Base-by-base conservation (phyloP, 108 stramenopile genomes). In the Ochromonas danica region DNA sequence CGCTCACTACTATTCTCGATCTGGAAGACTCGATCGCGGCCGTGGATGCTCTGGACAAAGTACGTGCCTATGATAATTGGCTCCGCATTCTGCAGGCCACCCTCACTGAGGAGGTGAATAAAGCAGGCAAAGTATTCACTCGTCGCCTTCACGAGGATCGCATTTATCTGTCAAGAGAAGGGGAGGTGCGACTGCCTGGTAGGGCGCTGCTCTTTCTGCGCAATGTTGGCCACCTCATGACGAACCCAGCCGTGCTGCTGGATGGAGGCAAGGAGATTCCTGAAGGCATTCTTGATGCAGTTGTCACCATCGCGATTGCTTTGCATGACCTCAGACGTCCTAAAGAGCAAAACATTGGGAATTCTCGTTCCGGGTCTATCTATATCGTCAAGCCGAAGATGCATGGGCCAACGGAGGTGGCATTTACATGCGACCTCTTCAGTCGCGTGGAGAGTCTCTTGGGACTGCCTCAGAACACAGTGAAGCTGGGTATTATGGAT, bases 401-500 rank as follows among this genome's bases (percentile, higher is more conserved):
- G 70, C 81, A 81, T 78, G 81, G 81, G 14, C 77, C 81, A 1
- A 78, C 65, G 81, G 81, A 81, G 77, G 81, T 81, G 0, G 72
- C 72, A 60, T 40, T 81, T 43, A 40, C 42, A 28, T 38, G 36
- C 77, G 2, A 22, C 27, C 35, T 75, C 39, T 81, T 81, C 62
- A 45, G 65, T 39, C 43, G 42, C 57, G 33, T 77, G 43, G 81
- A 81, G 81, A 35, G 62, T 39, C 27, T 77, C 39, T 62, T 81
- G 28, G 75, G 75, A 35, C 74, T 81, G 27, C 39, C 33, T 6
- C 57, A 35, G 39, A 78, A 81, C 51, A 81, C 81, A 10, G 39
- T 81, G 65, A 81, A 81, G 77, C 39, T 81, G 1, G 81, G 81
- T 43, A 43, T 81, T n/a, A 81, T 81, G 81, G 81, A 81, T 42